Percentiles rank a stretch among this genome's conserved stretches.
These are phyloP conservation scores for Firmiana major DNA, from an alignment of 345 rosid genomes.

Conservation along the genomic window DNA sequence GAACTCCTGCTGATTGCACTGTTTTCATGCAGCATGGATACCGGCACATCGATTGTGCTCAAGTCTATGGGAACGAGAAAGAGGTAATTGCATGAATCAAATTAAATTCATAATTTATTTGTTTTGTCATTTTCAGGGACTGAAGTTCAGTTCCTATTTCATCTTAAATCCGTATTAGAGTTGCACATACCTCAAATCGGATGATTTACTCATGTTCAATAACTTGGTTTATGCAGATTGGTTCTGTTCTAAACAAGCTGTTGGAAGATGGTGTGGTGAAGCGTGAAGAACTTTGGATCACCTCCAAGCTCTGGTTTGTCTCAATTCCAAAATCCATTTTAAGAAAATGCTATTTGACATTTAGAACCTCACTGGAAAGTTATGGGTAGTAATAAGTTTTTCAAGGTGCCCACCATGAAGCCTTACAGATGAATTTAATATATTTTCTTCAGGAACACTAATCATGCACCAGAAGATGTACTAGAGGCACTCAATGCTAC, in stretches of 20 bases:
- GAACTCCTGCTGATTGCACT: neutral
- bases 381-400: neutral
- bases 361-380: neutral
- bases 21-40: conserved; percentile 30
- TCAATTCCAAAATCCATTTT: neutral
- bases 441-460: conserved; percentile 38
- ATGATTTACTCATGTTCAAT: neutral
- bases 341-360: neutral
- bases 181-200: neutral
- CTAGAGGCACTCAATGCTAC: conserved; percentile 48
- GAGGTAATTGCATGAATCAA: conserved; percentile 20
- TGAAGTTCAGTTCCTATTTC: neutral
- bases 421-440: neutral
- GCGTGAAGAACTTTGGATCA: conserved; percentile 63
- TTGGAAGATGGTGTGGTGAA: conserved; percentile 66
- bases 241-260: conserved; percentile 53
- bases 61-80: conserved; percentile 33
- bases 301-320: conserved; percentile 68
- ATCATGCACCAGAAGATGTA: conserved; percentile 67
- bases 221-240: conserved; percentile 38
- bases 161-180: too few species aligned
- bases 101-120: neutral
- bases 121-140: neutral
- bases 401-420: neutral
- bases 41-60: conserved; percentile 40